phyloP scores from a whole-genome alignment of 2,329 filamentous ascomycete genomes.

The Pseudonectria buxi region DNA sequence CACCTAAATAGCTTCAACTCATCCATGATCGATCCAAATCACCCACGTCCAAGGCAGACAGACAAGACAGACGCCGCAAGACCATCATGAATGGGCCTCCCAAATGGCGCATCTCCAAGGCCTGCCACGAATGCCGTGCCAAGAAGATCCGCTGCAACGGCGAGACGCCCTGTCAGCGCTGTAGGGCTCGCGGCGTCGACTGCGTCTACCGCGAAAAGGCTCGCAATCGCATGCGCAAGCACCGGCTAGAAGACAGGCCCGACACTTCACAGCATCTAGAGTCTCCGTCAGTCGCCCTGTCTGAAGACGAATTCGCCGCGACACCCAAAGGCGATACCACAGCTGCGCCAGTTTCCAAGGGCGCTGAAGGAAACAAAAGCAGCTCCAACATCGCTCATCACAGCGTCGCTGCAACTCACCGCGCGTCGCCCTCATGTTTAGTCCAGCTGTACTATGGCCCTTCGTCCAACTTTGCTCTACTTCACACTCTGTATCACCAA shows the following conservation, averaged over 20 bases:
- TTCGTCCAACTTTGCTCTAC: conserved; percentile 39
- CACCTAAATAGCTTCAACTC: too few species aligned
- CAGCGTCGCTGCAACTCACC: conserved; percentile 41
- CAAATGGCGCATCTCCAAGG: conserved; percentile 29
- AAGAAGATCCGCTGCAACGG: conserved; percentile 29
- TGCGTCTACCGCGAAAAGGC: conserved; percentile 27
- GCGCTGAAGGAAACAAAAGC: conserved; percentile 17
- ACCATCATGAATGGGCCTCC: conserved; percentile 18
- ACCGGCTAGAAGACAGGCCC: conserved; percentile 14
- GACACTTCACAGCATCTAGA: conserved; percentile 15
- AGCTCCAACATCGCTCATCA: conserved; percentile 23
- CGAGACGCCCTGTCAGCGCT: conserved; percentile 23
- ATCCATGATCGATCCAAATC: not conserved
- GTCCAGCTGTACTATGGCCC: conserved; percentile 41
- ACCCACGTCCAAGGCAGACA: conserved; percentile 3
- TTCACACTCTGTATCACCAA: conserved; percentile 27
- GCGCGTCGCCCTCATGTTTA: conserved; percentile 35
- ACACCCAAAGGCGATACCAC: conserved; percentile 12
- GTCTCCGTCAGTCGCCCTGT: conserved; percentile 12
- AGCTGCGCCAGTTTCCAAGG: conserved; percentile 5
- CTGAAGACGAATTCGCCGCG: conserved; percentile 15
- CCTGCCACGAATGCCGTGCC: conserved; percentile 26
- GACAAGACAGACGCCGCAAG: too few species aligned
- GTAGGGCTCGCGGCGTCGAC: conserved; percentile 17
- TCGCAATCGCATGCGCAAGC: conserved; percentile 23